Evolutionary conservation across 176 grass and related monocot genomes (phyloP).

Genomic region (Aegilops tauschii): DNA sequence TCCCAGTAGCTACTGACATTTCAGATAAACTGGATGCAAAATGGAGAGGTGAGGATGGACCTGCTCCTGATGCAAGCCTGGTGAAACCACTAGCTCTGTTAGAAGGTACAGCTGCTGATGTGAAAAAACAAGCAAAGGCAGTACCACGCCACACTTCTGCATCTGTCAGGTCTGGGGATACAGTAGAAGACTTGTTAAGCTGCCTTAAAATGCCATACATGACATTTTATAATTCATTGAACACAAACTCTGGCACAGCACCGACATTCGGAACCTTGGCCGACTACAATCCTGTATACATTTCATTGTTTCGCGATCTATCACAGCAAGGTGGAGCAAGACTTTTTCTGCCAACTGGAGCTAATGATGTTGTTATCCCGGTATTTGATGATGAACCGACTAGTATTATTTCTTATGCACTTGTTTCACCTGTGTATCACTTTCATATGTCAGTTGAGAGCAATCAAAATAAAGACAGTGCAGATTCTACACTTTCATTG

Average conservation of each 20-base stretch:
- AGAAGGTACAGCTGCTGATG: slow-evolving; percentile 40
- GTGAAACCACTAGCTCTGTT: slow-evolving; percentile 30
- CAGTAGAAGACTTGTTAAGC: slow-evolving; percentile 55
- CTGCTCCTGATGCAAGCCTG: slow-evolving; percentile 50
- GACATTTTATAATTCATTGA: slow-evolving; percentile 59
- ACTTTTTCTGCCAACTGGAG: slow-evolving; percentile 73
- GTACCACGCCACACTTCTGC: slow-evolving; percentile 31
- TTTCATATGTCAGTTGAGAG: slow-evolving; percentile 59
- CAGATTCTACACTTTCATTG: slow-evolving; percentile 56
- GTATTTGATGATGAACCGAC: slow-evolving; percentile 97
- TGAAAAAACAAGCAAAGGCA: slow-evolving; percentile 40
- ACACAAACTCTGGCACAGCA: slow-evolving; percentile 59
- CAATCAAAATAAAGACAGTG: slow-evolving; percentile 47
- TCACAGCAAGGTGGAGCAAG: slow-evolving; percentile 59
- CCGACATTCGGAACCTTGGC: slow-evolving; percentile 48
- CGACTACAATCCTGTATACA: slow-evolving; percentile 66
- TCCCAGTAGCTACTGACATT: slow-evolving; percentile 59
- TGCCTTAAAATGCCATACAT: slow-evolving; percentile 74
- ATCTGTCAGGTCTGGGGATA: slow-evolving; percentile 50
- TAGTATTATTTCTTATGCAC: slow-evolving; percentile 87
- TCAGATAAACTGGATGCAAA: slow-evolving; percentile 84
- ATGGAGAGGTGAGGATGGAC: slow-evolving; percentile 79
- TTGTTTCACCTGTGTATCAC: slow-evolving; percentile 74
- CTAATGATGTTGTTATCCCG: slow-evolving; percentile 73
- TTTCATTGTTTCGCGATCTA: slow-evolving; percentile 71